Percentiles rank a stretch among this genome's conserved stretches.
Conservation (phyloP, 306 rosid genomes). For the Cicer arietinum region DNA sequence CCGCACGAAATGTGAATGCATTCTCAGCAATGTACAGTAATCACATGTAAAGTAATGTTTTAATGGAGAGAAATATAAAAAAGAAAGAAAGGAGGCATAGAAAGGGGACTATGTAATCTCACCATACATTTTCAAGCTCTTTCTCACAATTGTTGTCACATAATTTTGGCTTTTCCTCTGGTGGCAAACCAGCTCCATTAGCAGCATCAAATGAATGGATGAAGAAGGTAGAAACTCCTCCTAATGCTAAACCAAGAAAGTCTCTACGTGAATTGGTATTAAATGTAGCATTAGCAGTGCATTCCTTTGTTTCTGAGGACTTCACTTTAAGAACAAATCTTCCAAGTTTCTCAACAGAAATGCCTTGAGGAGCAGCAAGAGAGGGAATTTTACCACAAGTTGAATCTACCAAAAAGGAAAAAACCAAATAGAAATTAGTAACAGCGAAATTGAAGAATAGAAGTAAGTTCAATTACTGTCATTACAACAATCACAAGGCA, state of each 20-base stretch:
- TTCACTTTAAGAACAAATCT: slow-evolving; percentile 44
- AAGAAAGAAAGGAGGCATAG: background rate
- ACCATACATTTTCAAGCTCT: slow-evolving; percentile 99
- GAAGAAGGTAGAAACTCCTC: slow-evolving; percentile 65
- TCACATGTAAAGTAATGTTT: background rate
- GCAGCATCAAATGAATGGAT: slow-evolving; percentile 57
- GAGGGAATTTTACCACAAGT: slow-evolving; percentile 36
- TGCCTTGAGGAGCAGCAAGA: slow-evolving; percentile 45
- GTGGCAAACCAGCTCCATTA: slow-evolving; percentile 91
- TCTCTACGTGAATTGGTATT: slow-evolving; percentile 64
- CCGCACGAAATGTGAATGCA: slow-evolving; percentile 1
- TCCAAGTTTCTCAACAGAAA: slow-evolving; percentile 48
- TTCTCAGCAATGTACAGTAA: slow-evolving; percentile 22
- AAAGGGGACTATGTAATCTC: slow-evolving; percentile 69
- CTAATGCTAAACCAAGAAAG: slow-evolving; percentile 67
- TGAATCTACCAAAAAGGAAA: slow-evolving; percentile 49
- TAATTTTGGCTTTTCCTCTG: slow-evolving; percentile 80
- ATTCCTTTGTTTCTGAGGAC: slow-evolving; percentile 47
- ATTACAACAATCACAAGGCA: too few relatives aligned
- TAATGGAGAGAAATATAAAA: too few relatives aligned
- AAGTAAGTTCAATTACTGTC: too few relatives aligned
- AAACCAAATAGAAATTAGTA: too few relatives aligned
- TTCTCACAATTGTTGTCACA: slow-evolving; percentile 80
- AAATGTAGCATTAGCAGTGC: slow-evolving; percentile 33
- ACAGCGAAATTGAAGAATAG: too few relatives aligned